Percentiles rank a stretch among this genome's conserved stretches.
These are phyloP conservation scores for Termitomyces sp. DNA, from an alignment of 768 basidiomycete species.

Conservation along the genomic window DNA sequence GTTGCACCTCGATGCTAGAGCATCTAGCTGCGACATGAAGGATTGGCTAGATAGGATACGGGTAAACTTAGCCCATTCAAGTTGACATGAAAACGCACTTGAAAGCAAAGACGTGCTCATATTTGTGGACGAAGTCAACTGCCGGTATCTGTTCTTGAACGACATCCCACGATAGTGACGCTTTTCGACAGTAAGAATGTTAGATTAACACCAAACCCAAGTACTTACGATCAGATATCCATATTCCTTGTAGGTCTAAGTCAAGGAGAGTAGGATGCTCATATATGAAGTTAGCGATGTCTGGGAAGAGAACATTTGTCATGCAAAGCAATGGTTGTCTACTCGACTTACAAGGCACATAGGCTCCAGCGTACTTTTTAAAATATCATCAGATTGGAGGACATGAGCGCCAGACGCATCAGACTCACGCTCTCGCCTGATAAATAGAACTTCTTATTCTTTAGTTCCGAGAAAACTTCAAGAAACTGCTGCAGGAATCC, in stretches of 20 bases:
- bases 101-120: slow-evolving; percentile 62
- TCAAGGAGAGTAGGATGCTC: slow-evolving; percentile 46
- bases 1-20: slow-evolving; percentile 46
- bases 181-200: slow-evolving; percentile 21
- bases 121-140: slow-evolving; percentile 70
- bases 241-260: slow-evolving; percentile 61
- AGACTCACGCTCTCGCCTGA: slow-evolving; percentile 68
- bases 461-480: slow-evolving; percentile 66
- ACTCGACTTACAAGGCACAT: slow-evolving; percentile 39
- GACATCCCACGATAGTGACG: slow-evolving; percentile 54
- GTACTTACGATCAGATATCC: slow-evolving; percentile 64
- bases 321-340: not conserved
- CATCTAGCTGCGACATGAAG: slow-evolving; percentile 54
- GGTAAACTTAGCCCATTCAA: not conserved
- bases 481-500: slow-evolving; percentile 75
- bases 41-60: slow-evolving; percentile 39
- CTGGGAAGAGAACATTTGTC: slow-evolving; percentile 24
- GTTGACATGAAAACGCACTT: slow-evolving; percentile 39
- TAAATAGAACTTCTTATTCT: slow-evolving; percentile 65
- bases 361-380: slow-evolving; percentile 60
- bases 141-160: slow-evolving; percentile 69
- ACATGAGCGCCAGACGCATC: not conserved
- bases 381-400: not conserved
- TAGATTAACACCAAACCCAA: not conserved
- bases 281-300: slow-evolving; percentile 73